phyloP scores from a whole-genome alignment of 2,329 filamentous ascomycete genomes.

The Alternaria burnsii region DNA sequence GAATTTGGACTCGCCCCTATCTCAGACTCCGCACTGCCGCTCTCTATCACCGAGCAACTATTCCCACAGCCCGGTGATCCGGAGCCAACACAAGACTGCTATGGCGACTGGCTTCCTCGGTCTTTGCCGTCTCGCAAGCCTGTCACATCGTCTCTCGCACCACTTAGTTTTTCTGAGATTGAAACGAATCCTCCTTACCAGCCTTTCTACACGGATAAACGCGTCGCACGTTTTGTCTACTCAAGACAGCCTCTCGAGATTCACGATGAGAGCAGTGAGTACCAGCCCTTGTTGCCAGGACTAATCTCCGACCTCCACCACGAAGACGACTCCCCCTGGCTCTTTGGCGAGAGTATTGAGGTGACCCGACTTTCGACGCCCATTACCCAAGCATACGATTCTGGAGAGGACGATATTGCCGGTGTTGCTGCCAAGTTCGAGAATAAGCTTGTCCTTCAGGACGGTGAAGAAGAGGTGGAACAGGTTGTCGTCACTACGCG shows the following conservation, averaged over 20 bases:
- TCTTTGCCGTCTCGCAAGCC: slow-evolving; percentile 38
- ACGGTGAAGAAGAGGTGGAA: slow-evolving; percentile 68
- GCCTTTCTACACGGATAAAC: slow-evolving; percentile 90
- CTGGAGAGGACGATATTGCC: slow-evolving; percentile 56
- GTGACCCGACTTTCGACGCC: slow-evolving; percentile 57
- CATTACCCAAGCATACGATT: slow-evolving; percentile 46
- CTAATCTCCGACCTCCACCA: slow-evolving; percentile 45
- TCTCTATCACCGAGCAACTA: slow-evolving; percentile 42
- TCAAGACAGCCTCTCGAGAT: slow-evolving; percentile 42
- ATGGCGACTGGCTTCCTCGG: slow-evolving; percentile 49
- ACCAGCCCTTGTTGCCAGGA: slow-evolving; percentile 27
- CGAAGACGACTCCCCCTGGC: slow-evolving; percentile 56
- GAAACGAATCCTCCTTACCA: slow-evolving; percentile 96
- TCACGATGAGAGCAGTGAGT: slow-evolving; percentile 37
- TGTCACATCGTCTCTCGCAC: slow-evolving; percentile 55
- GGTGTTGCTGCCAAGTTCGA: slow-evolving; percentile 55
- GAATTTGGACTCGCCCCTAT: slow-evolving; percentile 73
- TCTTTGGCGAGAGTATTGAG: slow-evolving; percentile 62
- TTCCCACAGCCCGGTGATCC: slow-evolving; percentile 39
- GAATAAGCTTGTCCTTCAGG: slow-evolving; percentile 59
- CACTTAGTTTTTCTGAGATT: slow-evolving; percentile 76
- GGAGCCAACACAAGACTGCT: slow-evolving; percentile 32
- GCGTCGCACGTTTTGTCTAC: slow-evolving; percentile 80
- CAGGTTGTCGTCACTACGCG: slow-evolving; percentile 85
- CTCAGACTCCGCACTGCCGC: slow-evolving; percentile 62